Evolutionary conservation across 2,329 filamentous ascomycete species (phyloP).

Genomic region (Helotiales sp.): DNA sequence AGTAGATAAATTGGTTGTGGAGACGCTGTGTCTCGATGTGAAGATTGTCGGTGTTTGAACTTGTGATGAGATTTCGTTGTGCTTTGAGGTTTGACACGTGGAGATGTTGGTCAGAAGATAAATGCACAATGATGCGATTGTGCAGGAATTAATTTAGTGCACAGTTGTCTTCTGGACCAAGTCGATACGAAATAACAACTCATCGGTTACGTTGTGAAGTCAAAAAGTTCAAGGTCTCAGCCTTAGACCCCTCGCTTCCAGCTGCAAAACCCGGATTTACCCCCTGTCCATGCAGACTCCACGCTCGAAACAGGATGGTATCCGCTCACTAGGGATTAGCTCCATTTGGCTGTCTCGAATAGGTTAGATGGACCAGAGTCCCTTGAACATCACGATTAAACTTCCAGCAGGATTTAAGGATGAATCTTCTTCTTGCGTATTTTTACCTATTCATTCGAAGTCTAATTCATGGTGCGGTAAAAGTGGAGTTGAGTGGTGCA

Average conservation of each 20-base stretch:
- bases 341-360: neutral
- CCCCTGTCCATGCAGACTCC: neutral
- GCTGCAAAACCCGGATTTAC: neutral
- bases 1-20: neutral
- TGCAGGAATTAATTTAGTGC: neutral
- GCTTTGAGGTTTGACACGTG: too few relatives aligned
- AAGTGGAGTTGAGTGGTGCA: neutral
- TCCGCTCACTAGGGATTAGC: neutral
- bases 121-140: neutral
- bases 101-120: too few relatives aligned
- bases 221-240: neutral
- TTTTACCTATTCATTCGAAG: neutral
- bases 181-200: too few relatives aligned
- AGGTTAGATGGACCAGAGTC: neutral
- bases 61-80: neutral
- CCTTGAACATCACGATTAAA: neutral
- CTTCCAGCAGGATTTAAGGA: neutral
- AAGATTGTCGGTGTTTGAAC: neutral
- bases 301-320: neutral
- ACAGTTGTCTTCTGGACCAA: neutral
- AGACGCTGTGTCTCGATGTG: neutral
- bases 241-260: neutral
- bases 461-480: too few relatives aligned
- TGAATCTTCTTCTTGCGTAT: neutral
- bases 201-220: neutral